phyloP scores from a whole-genome alignment of 352 stramenopile species.

The Phytophthora tentaculata region DNA sequence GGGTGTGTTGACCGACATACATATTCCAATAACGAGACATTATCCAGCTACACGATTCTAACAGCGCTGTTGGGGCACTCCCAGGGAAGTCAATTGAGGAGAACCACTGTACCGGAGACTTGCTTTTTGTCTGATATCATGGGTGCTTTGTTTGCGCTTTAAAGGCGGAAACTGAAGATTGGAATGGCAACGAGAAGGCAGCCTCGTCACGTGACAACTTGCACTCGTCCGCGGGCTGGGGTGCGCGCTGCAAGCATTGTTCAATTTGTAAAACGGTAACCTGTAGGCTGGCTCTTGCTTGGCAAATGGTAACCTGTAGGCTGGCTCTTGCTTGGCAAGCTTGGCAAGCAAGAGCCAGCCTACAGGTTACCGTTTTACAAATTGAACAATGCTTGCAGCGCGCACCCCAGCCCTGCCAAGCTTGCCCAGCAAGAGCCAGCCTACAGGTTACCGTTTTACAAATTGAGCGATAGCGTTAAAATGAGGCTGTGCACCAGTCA shows the following conservation, averaged over 20 bases:
- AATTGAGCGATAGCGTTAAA: neutral
- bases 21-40: too few species aligned
- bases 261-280: neutral
- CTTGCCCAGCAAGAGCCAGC: too few species aligned
- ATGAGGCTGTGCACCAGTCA: conserved; percentile 23
- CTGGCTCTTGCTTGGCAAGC: too few species aligned
- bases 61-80: too few species aligned
- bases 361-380: too few species aligned
- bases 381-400: neutral
- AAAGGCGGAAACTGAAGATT: conserved; percentile 31
- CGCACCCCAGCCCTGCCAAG: conserved; percentile 18
- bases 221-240: conserved; percentile 21
- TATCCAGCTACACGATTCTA: too few species aligned
- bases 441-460: too few species aligned
- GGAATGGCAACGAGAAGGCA: conserved; percentile 17
- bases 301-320: too few species aligned
- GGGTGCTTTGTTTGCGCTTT: conserved; percentile 12
- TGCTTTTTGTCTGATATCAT: conserved; percentile 28
- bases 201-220: conserved; percentile 31
- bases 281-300: too few species aligned
- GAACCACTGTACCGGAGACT: conserved; percentile 17
- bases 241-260: conserved; percentile 1
- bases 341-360: too few species aligned
- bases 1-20: too few species aligned
- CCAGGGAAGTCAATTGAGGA: neutral